phyloP scores from a whole-genome alignment of 768 basidiomycete genomes.

The Leccinum boreale region DNA sequence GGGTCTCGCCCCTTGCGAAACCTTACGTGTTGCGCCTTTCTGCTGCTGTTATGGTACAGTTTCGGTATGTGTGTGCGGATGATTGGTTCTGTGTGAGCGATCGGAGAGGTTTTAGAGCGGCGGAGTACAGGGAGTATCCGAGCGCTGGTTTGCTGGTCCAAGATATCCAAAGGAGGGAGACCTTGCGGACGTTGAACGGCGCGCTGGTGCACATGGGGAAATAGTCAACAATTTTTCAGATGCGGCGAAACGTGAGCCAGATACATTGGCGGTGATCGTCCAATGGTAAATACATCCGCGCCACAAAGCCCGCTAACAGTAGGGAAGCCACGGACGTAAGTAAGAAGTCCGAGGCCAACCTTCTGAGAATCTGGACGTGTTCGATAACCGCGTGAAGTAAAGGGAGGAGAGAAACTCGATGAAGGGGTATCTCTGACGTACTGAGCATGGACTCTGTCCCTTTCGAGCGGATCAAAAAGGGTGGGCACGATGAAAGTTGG shows the following conservation, averaged over 20 bases:
- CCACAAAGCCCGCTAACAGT: conserved; percentile 30
- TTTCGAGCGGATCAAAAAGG: conserved; percentile 21
- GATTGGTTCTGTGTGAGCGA: not conserved
- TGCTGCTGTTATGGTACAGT: not conserved
- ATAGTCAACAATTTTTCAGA: conserved; percentile 10
- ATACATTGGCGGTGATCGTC: conserved; percentile 22
- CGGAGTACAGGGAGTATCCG: conserved; percentile 21
- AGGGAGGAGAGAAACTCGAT: conserved; percentile 6
- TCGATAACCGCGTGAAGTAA: conserved; percentile 26
- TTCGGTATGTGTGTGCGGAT: not conserved
- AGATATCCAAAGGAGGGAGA: conserved; percentile 22
- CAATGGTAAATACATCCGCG: conserved; percentile 19
- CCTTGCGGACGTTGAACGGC: conserved; percentile 18
- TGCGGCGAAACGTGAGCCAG: conserved; percentile 7
- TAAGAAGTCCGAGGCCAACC: conserved; percentile 32
- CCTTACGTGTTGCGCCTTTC: not conserved
- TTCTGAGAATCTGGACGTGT: conserved; percentile 29
- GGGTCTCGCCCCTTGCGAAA: not conserved
- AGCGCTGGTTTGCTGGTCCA: conserved; percentile 7
- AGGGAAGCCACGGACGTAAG: conserved; percentile 34
- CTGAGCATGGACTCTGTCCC: conserved; percentile 6
- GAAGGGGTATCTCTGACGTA: conserved; percentile 15
- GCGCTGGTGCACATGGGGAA: conserved; percentile 16
- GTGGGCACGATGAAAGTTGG: conserved; percentile 8
- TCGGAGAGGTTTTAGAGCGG: conserved; percentile 17